Evolutionary conservation across 2,329 filamentous ascomycete species (phyloP).

Genomic region (Ophiocordyceps camponoti-rufipedis): DNA sequence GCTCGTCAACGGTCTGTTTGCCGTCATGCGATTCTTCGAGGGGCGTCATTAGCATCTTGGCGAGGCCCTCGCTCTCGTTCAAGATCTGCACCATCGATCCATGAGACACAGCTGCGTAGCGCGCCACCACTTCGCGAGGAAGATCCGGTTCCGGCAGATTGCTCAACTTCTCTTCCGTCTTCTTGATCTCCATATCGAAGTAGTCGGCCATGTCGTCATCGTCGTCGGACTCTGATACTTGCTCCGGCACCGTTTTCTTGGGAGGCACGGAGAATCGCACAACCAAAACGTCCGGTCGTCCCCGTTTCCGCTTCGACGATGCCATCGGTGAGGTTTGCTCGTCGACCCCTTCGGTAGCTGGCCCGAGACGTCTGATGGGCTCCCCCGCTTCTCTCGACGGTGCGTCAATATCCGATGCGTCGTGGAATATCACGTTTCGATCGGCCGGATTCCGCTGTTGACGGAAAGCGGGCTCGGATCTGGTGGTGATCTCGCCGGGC

Average conservation of each 20-base stretch:
- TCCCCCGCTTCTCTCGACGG: background rate
- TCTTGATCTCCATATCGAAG: constrained; percentile 32
- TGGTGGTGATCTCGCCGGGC: constrained; percentile 25
- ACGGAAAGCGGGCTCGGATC: constrained; percentile 20
- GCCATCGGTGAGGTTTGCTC: background rate
- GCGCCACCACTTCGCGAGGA: constrained; percentile 22
- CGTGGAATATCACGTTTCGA: background rate
- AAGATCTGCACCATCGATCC: constrained; percentile 29
- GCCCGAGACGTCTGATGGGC: background rate
- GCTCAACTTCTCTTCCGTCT: constrained; percentile 29
- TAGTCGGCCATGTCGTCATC: constrained; percentile 41
- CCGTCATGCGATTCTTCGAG: constrained; percentile 4
- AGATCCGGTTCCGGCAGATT: constrained; percentile 22
- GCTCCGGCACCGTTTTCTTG: constrained; percentile 13
- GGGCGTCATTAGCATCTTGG: constrained; percentile 19
- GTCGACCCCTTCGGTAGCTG: background rate
- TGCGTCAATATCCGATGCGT: background rate
- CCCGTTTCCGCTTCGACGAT: constrained; percentile 8
- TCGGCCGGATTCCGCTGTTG: constrained; percentile 5
- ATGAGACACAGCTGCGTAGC: constrained; percentile 28
- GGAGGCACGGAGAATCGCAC: constrained; percentile 22
- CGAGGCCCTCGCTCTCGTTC: constrained; percentile 23
- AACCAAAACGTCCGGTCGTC: constrained; percentile 12
- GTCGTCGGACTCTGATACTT: constrained; percentile 31
- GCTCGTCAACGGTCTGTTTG: background rate